These are phyloP conservation scores for Chrysosporium queenslandicum DNA, from an alignment of 2,329 filamentous ascomycete species.

Conservation along the genomic window DNA sequence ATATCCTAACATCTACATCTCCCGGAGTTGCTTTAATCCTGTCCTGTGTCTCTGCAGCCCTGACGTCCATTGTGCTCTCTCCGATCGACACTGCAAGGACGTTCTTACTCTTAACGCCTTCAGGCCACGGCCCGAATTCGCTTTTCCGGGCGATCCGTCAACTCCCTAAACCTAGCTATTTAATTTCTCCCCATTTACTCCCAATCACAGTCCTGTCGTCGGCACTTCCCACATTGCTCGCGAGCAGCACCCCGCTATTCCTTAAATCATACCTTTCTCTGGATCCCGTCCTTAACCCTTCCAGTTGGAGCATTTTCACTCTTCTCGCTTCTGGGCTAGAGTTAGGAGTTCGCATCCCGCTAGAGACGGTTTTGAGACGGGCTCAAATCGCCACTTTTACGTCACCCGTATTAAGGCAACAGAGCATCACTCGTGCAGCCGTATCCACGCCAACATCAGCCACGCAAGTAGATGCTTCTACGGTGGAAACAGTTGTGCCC, in stretches of 20 bases:
- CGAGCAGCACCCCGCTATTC: conserved; percentile 71
- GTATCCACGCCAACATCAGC: conserved; percentile 16
- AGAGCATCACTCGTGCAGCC: conserved; percentile 19
- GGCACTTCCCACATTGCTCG: conserved; percentile 71
- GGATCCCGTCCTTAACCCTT: conserved; percentile 70
- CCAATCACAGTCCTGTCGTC: conserved; percentile 81
- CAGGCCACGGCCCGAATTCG: conserved; percentile 62
- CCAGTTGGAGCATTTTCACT: conserved; percentile 68
- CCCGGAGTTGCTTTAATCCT: conserved; percentile 73
- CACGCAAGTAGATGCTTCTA: conserved; percentile 2
- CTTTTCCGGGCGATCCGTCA: conserved; percentile 67
- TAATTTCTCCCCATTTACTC: conserved; percentile 60
- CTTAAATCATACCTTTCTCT: conserved; percentile 76
- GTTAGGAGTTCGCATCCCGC: conserved; percentile 73
- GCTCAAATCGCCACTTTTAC: conserved; percentile 69
- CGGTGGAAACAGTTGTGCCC: conserved; percentile 66
- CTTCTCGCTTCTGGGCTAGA: conserved; percentile 73
- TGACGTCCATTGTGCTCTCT: conserved; percentile 69
- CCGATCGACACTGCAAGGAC: conserved; percentile 87
- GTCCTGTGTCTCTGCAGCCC: conserved; percentile 52
- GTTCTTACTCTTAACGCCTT: conserved; percentile 71
- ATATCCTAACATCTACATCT: conserved; percentile 71
- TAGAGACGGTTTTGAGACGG: conserved; percentile 83
- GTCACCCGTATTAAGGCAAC: conserved; percentile 41
- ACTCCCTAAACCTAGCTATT: conserved; percentile 60